phyloP scores from a whole-genome alignment of 208 protist genomes.

The Crithidia bombi region DNA sequence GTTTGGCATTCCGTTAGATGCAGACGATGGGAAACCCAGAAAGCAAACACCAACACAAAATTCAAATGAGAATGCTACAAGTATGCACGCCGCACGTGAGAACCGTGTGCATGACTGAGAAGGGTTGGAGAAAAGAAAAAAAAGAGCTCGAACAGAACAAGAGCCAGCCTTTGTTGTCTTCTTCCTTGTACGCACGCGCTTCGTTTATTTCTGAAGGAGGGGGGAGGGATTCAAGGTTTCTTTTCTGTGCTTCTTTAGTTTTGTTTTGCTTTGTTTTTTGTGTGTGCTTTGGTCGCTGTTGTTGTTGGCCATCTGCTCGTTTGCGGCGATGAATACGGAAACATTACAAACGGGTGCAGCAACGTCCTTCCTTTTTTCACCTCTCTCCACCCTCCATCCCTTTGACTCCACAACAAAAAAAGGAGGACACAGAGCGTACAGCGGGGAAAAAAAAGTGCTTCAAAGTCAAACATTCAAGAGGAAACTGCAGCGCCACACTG shows the following conservation, averaged over 20 bases:
- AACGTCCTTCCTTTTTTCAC: background rate
- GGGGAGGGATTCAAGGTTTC: too few species aligned
- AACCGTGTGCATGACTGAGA: background rate
- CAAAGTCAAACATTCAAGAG: constrained; percentile 1
- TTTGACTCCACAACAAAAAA: constrained; percentile 7
- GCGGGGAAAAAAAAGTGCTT: constrained; percentile 21
- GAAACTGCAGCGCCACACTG: constrained; percentile 4
- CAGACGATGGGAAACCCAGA: background rate
- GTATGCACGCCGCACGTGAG: constrained; percentile 10
- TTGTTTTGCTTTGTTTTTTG: too few species aligned
- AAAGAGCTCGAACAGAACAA: constrained; percentile 4
- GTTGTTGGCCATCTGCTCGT: too few species aligned
- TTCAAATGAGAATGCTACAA: constrained; percentile 19
- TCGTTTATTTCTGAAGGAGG: too few species aligned
- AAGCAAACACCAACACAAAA: constrained; percentile 4
- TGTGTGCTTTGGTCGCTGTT: too few species aligned
- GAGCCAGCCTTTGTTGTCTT: too few species aligned
- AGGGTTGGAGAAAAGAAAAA: constrained; percentile 7
- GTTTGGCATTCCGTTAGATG: background rate
- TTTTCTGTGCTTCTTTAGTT: too few species aligned
- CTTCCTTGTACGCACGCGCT: too few species aligned
- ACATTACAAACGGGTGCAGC: too few species aligned
- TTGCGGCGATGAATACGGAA: too few species aligned
- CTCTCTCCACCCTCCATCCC: background rate
- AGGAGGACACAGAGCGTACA: constrained; percentile 4